Conservation (phyloP, 768 basidiomycete genomes). For the Exidia glandulosa region DNA sequence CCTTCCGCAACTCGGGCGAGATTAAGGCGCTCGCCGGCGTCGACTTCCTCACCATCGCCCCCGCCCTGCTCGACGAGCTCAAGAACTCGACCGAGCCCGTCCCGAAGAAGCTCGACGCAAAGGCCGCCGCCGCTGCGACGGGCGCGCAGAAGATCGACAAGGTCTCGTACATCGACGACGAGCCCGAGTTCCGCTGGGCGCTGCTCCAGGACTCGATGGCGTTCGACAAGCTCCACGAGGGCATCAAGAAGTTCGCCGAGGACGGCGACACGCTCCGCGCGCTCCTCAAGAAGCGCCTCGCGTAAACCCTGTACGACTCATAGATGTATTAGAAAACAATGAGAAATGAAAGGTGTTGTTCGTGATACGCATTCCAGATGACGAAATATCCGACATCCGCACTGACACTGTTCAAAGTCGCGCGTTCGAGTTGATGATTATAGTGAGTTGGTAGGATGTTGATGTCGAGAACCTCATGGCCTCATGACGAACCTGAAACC, state of each 20-base stretch:
- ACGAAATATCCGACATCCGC: too few relatives aligned
- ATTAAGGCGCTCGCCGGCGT: conserved; percentile 92
- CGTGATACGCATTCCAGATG: too few relatives aligned
- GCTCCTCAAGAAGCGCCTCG: conserved; percentile 50
- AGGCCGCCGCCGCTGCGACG: conserved; percentile 38
- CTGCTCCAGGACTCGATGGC: conserved; percentile 93
- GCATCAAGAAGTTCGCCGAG: conserved; percentile 96
- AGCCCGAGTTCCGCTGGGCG: conserved; percentile 91
- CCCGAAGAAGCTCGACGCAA: conserved; percentile 72
- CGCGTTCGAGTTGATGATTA: too few relatives aligned
- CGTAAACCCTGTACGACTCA: conserved; percentile 3
- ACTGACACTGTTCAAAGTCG: too few relatives aligned
- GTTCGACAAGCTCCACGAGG: conserved; percentile 98
- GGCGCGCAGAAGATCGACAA: conserved; percentile 54
- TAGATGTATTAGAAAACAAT: not conserved
- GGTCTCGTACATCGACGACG: conserved; percentile 80
- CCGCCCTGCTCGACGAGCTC: conserved; percentile 84
- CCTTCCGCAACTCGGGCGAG: conserved; percentile 96
- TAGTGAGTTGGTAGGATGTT: too few relatives aligned
- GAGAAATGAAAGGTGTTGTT: not conserved
- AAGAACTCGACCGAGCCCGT: conserved; percentile 67
- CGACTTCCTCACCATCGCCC: conserved; percentile 95
- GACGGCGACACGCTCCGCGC: conserved; percentile 85
- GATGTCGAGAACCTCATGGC: too few relatives aligned
- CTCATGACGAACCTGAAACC: too few relatives aligned